Conservation (phyloP, 2,329 filamentous ascomycete species). For the Fusarium lyarnte region DNA sequence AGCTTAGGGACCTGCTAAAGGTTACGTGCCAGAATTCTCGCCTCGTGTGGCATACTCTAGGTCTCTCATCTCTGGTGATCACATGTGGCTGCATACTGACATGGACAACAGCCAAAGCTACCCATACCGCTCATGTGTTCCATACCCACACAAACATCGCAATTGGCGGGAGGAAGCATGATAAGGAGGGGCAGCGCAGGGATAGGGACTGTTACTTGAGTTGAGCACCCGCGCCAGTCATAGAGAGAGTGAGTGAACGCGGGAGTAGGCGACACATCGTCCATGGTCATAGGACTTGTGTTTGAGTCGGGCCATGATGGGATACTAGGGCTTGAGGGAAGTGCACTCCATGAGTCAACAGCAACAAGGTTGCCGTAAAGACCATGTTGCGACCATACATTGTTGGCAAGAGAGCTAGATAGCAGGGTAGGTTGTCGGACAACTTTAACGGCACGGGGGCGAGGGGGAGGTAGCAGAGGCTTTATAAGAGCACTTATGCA, state of each 20-base stretch:
- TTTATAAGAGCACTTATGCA: slow-evolving; percentile 87
- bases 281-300: slow-evolving; percentile 74
- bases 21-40: too few relatives aligned
- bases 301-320: slow-evolving; percentile 77
- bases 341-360: slow-evolving; percentile 88
- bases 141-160: slow-evolving; percentile 80
- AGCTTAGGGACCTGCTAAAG: too few relatives aligned
- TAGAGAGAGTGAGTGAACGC: slow-evolving; percentile 79
- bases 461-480: slow-evolving; percentile 84
- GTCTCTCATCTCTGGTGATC: slow-evolving; percentile 63
- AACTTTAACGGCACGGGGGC: slow-evolving; percentile 88
- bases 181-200: slow-evolving; percentile 43
- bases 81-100: slow-evolving; percentile 63
- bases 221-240: slow-evolving; percentile 79
- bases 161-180: slow-evolving; percentile 80
- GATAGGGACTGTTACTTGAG: slow-evolving; percentile 79
- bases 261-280: slow-evolving; percentile 80
- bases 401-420: slow-evolving; percentile 80
- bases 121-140: slow-evolving; percentile 68
- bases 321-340: slow-evolving; percentile 87
- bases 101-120: slow-evolving; percentile 85
- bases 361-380: slow-evolving; percentile 71
- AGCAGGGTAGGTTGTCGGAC: slow-evolving; percentile 86
- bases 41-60: too few relatives aligned
- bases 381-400: slow-evolving; percentile 82